Conservation (phyloP, 768 basidiomycete genomes). For the Tricholoma terreum region DNA sequence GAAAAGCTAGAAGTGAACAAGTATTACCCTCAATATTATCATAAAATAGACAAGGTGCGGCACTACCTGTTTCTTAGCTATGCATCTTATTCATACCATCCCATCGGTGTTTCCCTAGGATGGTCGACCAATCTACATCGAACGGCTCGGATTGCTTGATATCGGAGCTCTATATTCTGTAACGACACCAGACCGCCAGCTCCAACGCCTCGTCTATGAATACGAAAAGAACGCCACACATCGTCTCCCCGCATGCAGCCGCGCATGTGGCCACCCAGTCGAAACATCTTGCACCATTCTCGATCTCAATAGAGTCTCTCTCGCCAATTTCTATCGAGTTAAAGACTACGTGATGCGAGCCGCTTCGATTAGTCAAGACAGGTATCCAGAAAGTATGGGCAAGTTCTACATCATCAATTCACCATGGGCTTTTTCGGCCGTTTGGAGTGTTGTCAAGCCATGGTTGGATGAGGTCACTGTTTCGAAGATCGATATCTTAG, state of each 20-base stretch:
- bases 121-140: conserved; percentile 93
- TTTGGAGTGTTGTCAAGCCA: conserved; percentile 86
- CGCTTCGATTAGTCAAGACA: conserved; percentile 78
- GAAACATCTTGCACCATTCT: conserved; percentile 98
- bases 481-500: conserved; percentile 88
- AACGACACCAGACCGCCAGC: conserved; percentile 85
- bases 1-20: conserved; percentile 83
- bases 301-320: conserved; percentile 70
- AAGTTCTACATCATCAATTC: conserved; percentile 99
- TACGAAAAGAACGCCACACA: conserved; percentile 86
- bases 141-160: conserved; percentile 88
- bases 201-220: conserved; percentile 85
- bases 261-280: conserved; percentile 74
- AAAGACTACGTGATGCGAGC: conserved; percentile 87
- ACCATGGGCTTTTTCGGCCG: conserved; percentile 86
- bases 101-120: conserved; percentile 47
- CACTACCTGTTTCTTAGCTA: not conserved
- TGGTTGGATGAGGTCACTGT: conserved; percentile 97
- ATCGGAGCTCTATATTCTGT: conserved; percentile 74
- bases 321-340: conserved; percentile 84
- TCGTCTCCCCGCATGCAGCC: conserved; percentile 79
- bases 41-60: conserved; percentile 88
- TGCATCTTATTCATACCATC: conserved; percentile 5
- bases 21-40: conserved; percentile 95
- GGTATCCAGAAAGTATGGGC: conserved; percentile 94